Conservation (phyloP, 768 basidiomycete species). For the Postia placenta region DNA sequence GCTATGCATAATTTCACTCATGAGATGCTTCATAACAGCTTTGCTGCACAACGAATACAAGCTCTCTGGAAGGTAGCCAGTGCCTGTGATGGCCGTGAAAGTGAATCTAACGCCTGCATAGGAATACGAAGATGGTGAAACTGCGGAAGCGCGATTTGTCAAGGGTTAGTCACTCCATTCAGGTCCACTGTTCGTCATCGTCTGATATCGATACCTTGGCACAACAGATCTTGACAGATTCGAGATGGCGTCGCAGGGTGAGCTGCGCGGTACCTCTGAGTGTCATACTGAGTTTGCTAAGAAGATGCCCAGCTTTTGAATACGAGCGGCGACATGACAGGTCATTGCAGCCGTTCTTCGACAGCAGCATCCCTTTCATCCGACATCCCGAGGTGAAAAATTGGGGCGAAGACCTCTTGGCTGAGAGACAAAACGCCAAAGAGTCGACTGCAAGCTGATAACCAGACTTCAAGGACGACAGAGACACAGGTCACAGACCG, state of each 20-base stretch:
- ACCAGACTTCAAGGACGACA: no score
- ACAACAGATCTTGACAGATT: conserved; percentile 73
- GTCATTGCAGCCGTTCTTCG: conserved; percentile 71
- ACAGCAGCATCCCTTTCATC: conserved; percentile 69
- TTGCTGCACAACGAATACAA: conserved; percentile 61
- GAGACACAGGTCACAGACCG: no score
- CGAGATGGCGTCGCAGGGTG: conserved; percentile 85
- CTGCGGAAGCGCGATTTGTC: conserved; percentile 77
- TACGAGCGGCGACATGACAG: conserved; percentile 55
- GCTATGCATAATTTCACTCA: conserved; percentile 89
- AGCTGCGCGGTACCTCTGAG: no score
- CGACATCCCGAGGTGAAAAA: conserved; percentile 63
- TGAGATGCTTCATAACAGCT: conserved; percentile 79
- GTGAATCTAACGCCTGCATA: conserved; percentile 20
- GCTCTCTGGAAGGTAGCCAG: conserved; percentile 61
- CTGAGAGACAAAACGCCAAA: conserved; percentile 44
- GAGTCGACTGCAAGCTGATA: no score
- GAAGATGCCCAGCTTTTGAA: conserved; percentile 71
- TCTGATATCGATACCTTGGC: neutral
- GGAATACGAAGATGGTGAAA: conserved; percentile 80
- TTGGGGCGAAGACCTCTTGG: conserved; percentile 59
- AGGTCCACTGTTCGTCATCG: neutral
- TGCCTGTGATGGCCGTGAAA: neutral
- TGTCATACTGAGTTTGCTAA: no score
- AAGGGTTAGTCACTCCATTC: conserved; percentile 46